Evolutionary conservation across 768 basidiomycete species (phyloP), one percentile per base, ranked within the genome.

Genomic region (Pleurotus djamor): DNA sequence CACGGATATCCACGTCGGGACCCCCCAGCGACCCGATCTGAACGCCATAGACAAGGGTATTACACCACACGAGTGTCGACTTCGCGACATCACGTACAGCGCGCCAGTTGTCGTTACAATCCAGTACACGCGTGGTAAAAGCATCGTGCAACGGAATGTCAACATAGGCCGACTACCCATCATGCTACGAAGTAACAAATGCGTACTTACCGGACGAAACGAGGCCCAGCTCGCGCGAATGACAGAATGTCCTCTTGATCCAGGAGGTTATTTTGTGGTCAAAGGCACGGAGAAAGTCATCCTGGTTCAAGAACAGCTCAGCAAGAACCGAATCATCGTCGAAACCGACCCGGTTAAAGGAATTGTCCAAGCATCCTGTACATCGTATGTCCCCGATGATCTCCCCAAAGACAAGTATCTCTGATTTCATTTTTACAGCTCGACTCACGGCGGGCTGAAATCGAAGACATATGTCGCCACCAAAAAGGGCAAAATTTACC

Each of bases 211-310:
- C 14, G 89, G 87, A 3, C 84, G 84, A 65, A 85, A 76, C 28
- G 90, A 93, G 57, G 82, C 84, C 12, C 86, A 96, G 64, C 80
- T 98, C 21, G 97, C 97, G n/a, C 80, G 85, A 41, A 96, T 98
- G 94, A 87, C 84, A 9, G 97, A 99, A 73, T 99, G 97, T 72
- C 97, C 97, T 3, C 80, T 98, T 60, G 97, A 99, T 76, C 96
- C 97, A 9, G 97, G 97, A n/a, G 97, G 97, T 3, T 98, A 98
- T 71, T 99, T 99, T 72, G 90, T 99, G 60, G 97, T 99, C 54
- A 98, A 96, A 74, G 96, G 96, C 38, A 99, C 96, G 45, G 96
- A 99, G 75, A 99, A 98, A 76, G 97, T 99, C 66, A 99, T 99
- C 65, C 79, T 99, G 62, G 96, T 99, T 5, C 97, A 99, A 72